A percentile compares a stretch with the other conserved stretches of the same genome.
These are phyloP conservation scores for Mrakia blollopis DNA, from an alignment of 768 basidiomycete species.

Conservation along the genomic window DNA sequence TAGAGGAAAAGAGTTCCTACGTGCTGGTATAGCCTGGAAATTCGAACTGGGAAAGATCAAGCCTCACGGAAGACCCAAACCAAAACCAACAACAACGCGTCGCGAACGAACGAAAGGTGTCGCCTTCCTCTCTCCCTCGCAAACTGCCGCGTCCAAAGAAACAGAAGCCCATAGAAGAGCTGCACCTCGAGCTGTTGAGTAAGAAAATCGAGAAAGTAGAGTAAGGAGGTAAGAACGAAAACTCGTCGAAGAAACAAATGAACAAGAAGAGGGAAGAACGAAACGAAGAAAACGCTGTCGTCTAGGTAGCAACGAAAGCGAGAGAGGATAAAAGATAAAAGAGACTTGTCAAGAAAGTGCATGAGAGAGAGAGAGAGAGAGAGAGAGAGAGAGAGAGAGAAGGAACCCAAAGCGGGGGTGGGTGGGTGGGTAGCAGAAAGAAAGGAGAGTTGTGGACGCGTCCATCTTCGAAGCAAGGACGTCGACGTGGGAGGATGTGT, in stretches of 20 bases:
- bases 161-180: too few relatives aligned
- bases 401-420: neutral
- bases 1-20: too few relatives aligned
- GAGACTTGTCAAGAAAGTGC: too few relatives aligned
- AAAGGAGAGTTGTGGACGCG: neutral
- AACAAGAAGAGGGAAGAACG: neutral
- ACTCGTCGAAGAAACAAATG: neutral
- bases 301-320: too few relatives aligned
- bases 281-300: neutral
- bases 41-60: too few relatives aligned
- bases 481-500: neutral
- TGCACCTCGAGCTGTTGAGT: neutral
- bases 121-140: too few relatives aligned
- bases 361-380: neutral
- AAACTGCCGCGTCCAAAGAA: too few relatives aligned
- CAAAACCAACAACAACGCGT: too few relatives aligned
- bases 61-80: too few relatives aligned
- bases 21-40: too few relatives aligned
- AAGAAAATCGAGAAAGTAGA: neutral
- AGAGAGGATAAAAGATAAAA: too few relatives aligned
- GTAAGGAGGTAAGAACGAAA: neutral
- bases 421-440: neutral
- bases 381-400: neutral
- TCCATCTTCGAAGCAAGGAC: neutral
- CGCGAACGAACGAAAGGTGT: too few relatives aligned